These are phyloP conservation scores for Penicillium daleae DNA, from an alignment of 495 filamentous ascomycete species.

Conservation along the genomic window DNA sequence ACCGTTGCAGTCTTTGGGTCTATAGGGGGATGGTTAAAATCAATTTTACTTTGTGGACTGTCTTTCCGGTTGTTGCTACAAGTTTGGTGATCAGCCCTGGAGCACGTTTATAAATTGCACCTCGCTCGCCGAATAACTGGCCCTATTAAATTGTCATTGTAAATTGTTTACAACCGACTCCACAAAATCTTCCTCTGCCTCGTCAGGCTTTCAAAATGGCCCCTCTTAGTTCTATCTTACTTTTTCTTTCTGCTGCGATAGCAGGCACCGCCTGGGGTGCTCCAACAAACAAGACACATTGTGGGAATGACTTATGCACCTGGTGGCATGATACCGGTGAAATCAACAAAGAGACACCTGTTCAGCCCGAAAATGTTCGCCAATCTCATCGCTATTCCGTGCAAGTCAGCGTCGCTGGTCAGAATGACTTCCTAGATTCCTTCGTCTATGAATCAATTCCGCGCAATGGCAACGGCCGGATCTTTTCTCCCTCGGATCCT, in stretches of 20 bases:
- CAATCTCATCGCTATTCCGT: background rate
- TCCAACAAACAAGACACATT: slow-evolving; percentile 3
- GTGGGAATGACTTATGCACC: slow-evolving; percentile 22
- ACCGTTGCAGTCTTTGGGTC: background rate
- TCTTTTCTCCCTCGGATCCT: slow-evolving; percentile 16
- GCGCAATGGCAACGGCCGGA: slow-evolving; percentile 23
- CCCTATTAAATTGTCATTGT: too few relatives aligned
- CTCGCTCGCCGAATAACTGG: background rate
- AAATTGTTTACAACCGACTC: too few relatives aligned
- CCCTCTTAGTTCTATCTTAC: background rate
- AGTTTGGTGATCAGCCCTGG: too few relatives aligned
- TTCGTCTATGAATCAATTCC: slow-evolving; percentile 24
- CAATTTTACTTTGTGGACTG: background rate
- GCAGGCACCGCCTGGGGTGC: background rate
- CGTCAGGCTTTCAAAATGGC: background rate
- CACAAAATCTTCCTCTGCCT: background rate
- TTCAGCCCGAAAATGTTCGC: slow-evolving; percentile 2
- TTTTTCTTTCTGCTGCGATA: background rate
- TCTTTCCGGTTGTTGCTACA: background rate
- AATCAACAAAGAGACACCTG: slow-evolving; percentile 18
- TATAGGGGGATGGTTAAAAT: background rate
- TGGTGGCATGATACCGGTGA: slow-evolving; percentile 33
- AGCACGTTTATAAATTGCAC: background rate
- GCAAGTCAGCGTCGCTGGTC: background rate
- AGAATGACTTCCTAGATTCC: background rate